Conservation (phyloP, 306 rosid species). For the Prunus campanulata region DNA sequence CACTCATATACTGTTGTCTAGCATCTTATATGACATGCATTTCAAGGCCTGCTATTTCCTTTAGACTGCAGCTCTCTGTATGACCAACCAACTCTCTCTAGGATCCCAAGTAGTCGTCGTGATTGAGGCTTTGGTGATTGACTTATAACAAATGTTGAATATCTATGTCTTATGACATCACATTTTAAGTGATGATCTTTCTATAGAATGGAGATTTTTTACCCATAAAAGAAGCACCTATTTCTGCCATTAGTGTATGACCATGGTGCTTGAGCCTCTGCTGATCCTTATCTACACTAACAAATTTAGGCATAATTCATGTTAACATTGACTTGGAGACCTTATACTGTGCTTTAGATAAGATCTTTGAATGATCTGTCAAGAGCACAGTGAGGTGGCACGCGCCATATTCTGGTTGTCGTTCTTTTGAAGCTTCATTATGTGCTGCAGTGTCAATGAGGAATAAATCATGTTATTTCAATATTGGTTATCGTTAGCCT, state of each 20-base stretch:
- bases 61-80: background rate
- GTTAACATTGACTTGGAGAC: background rate
- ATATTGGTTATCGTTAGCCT: background rate
- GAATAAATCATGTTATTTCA: background rate
- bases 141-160: background rate
- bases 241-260: background rate
- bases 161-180: background rate
- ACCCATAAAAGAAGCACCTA: background rate
- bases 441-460: background rate
- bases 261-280: background rate
- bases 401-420: background rate
- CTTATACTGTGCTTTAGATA: background rate
- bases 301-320: background rate
- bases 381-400: background rate
- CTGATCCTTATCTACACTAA: background rate
- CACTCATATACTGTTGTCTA: background rate
- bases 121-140: background rate
- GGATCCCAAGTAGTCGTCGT: background rate
- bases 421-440: background rate
- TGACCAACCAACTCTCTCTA: background rate
- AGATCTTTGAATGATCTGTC: background rate
- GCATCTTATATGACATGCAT: background rate
- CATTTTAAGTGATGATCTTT: background rate
- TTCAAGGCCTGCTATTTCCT: background rate
- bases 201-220: background rate